Evolutionary conservation across 1,284 basidiomycete genomes (phyloP).

Genomic region (Boletellus deceptivus): DNA sequence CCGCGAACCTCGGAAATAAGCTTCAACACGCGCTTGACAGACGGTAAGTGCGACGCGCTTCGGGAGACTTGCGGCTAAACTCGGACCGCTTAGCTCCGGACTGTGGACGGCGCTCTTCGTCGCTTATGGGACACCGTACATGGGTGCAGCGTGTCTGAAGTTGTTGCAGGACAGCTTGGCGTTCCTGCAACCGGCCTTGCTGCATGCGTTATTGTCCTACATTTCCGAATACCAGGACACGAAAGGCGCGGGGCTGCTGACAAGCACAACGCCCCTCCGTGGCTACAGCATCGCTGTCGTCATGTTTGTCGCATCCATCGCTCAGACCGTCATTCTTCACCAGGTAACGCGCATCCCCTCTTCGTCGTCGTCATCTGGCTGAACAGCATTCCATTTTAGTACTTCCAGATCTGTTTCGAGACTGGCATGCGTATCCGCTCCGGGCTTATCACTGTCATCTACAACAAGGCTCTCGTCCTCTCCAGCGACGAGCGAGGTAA

Average conservation of each 20-base stretch:
- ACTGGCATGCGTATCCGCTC: conserved; percentile 87
- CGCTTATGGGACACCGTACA: conserved; percentile 80
- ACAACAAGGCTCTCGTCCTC: conserved; percentile 82
- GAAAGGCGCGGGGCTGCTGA: conserved; percentile 8
- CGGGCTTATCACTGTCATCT: conserved; percentile 83
- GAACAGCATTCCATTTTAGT: not conserved
- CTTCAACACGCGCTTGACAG: conserved; percentile 64
- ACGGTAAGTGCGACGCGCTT: conserved; percentile 38
- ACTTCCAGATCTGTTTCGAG: not conserved
- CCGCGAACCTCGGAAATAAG: conserved; percentile 64
- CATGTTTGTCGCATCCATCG: conserved; percentile 79
- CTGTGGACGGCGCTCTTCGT: conserved; percentile 72
- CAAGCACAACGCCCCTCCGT: conserved; percentile 41
- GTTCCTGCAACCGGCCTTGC: conserved; percentile 88
- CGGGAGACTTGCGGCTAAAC: not conserved
- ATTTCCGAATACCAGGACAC: conserved; percentile 73
- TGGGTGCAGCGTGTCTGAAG: conserved; percentile 69
- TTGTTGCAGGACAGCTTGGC: conserved; percentile 75
- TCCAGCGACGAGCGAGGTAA: conserved; percentile 75
- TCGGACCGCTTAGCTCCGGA: conserved; percentile 31
- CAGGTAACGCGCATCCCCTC: conserved; percentile 48
- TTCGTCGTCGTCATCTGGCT: too few species aligned
- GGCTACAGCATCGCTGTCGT: conserved; percentile 75
- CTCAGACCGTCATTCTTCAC: conserved; percentile 84
- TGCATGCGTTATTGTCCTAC: conserved; percentile 79